Conservation (phyloP, 169 alveolate species). For the Eimeria praecox region DNA sequence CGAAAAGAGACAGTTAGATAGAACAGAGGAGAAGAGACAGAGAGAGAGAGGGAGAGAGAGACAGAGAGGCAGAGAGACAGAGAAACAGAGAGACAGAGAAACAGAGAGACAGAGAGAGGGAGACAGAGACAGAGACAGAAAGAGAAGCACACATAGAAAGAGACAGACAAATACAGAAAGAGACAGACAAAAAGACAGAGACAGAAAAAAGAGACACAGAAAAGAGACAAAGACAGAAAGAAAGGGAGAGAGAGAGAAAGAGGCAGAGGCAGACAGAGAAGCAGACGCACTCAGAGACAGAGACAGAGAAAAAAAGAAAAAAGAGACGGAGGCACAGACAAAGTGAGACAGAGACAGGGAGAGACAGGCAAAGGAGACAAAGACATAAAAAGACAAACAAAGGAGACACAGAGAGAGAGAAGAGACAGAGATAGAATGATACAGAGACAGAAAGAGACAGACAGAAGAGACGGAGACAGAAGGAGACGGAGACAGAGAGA, state of each 20-base stretch:
- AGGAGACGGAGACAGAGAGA: not conserved
- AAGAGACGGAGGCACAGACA: not conserved
- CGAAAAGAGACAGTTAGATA: too few species aligned
- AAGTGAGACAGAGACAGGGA: not conserved
- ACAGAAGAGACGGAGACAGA: not conserved
- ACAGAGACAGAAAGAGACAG: not conserved
- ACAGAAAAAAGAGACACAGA: not conserved
- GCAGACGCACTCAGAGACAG: not conserved
- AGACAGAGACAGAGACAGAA: not conserved
- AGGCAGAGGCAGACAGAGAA: not conserved
- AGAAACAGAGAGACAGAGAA: not conserved
- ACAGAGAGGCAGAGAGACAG: too few species aligned
- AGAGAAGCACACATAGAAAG: not conserved
- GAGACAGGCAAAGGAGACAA: not conserved
- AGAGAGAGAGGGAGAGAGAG: not conserved
- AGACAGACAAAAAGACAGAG: not conserved
- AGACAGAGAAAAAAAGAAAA: not conserved
- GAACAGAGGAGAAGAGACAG: not conserved
- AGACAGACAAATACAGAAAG: not conserved
- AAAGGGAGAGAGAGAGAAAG: not conserved
- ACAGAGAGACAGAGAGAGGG: not conserved
- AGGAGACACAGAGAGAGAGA: not conserved
- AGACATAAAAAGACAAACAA: not conserved
- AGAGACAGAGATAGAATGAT: not conserved
- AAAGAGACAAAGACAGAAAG: not conserved